Evolutionary conservation across 257 asterid genomes (phyloP).

Genomic region (Leonotis leonurus): DNA sequence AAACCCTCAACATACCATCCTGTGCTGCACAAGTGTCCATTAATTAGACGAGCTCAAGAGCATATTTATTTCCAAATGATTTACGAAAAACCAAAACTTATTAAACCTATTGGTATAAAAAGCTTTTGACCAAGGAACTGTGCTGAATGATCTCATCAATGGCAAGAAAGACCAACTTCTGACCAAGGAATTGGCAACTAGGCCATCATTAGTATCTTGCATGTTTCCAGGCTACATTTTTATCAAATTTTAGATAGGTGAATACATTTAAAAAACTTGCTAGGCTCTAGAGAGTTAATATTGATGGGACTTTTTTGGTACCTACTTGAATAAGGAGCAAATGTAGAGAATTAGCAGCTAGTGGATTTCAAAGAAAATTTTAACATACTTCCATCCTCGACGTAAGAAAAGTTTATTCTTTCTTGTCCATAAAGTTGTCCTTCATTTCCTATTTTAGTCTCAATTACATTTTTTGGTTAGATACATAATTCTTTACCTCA

Average conservation of each 20-base stretch:
- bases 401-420: not conserved
- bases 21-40: constrained; percentile 45
- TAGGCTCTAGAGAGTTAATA: not conserved
- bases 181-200: not conserved
- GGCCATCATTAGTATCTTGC: not conserved
- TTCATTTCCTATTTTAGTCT: not conserved
- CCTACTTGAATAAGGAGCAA: not conserved
- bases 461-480: not conserved
- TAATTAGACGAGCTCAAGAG: constrained; percentile 15
- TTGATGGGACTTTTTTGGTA: not conserved
- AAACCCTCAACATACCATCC: constrained; percentile 94
- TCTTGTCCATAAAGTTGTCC: not conserved
- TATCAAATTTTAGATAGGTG: not conserved
- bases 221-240: not conserved
- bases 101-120: constrained; percentile 1
- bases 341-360: not conserved
- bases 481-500: constrained; percentile 52
- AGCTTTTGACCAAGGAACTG: too few species aligned
- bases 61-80: not conserved
- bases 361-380: not conserved
- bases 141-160: not conserved
- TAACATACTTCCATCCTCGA: not conserved
- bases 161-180: not conserved
- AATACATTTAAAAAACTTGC: not conserved
- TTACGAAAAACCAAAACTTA: not conserved